phyloP scores from a whole-genome alignment of 345 rosid genomes.

The Eucalyptus melliodora region DNA sequence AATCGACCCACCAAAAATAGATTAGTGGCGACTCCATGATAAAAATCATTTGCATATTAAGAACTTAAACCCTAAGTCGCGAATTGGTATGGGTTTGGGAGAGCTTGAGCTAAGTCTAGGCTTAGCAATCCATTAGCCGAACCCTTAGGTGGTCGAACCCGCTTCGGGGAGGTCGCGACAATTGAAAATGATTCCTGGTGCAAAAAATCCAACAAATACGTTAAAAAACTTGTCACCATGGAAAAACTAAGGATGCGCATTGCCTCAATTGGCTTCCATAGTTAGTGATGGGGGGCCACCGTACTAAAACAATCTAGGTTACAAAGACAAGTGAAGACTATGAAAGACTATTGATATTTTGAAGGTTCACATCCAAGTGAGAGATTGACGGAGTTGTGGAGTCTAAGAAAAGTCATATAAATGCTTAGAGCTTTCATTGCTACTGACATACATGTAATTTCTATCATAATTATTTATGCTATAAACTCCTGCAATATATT shows the following conservation, averaged over 20 bases:
- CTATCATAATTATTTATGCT: too few relatives aligned
- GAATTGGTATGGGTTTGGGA: too few relatives aligned
- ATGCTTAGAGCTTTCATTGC: not conserved
- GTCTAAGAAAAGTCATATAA: not conserved
- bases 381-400: not conserved
- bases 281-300: not conserved
- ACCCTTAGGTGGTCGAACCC: too few relatives aligned
- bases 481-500: too few relatives aligned
- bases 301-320: not conserved
- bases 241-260: not conserved
- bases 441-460: too few relatives aligned
- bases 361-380: not conserved
- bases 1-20: too few relatives aligned
- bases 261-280: not conserved
- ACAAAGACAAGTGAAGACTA: not conserved
- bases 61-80: too few relatives aligned
- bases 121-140: too few relatives aligned
- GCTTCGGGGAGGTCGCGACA: too few relatives aligned
- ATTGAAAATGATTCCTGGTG: not conserved
- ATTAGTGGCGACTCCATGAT: too few relatives aligned
- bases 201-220: not conserved
- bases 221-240: not conserved
- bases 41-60: too few relatives aligned
- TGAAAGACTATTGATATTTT: not conserved
- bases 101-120: too few relatives aligned